Conservation (phyloP, 1,139 yeast genomes). For the Candida albicans region DNA sequence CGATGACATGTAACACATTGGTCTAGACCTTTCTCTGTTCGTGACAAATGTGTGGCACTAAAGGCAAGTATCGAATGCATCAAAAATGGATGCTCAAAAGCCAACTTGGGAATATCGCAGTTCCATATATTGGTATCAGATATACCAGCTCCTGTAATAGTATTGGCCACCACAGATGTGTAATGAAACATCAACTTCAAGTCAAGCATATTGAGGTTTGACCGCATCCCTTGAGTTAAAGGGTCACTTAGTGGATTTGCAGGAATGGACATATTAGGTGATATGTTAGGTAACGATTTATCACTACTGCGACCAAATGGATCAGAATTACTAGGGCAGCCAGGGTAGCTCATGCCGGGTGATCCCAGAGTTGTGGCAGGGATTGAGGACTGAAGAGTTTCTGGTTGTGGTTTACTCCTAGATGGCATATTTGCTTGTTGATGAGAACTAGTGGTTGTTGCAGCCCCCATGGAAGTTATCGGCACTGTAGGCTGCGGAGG, state of each 20-base stretch:
- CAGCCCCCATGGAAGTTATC: too few relatives aligned
- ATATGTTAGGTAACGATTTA: slow-evolving; percentile 24
- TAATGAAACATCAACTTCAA: slow-evolving; percentile 83
- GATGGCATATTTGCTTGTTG: too few relatives aligned
- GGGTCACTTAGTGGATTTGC: slow-evolving; percentile 9
- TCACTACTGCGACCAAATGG: neutral
- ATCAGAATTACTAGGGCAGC: neutral
- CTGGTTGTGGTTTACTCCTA: too few relatives aligned
- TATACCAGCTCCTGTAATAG: slow-evolving; percentile 89
- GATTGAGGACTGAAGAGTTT: too few relatives aligned
- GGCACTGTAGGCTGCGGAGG: too few relatives aligned
- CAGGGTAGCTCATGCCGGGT: slow-evolving; percentile 1
- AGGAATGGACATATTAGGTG: slow-evolving; percentile 24
- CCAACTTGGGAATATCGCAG: slow-evolving; percentile 81
- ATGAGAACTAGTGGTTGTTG: too few relatives aligned
- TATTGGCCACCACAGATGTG: slow-evolving; percentile 77
- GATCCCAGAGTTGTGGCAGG: neutral
- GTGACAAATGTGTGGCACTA: slow-evolving; percentile 85
- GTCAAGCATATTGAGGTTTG: slow-evolving; percentile 67
- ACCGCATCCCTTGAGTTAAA: slow-evolving; percentile 20
- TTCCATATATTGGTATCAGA: slow-evolving; percentile 88
- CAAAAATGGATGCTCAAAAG: slow-evolving; percentile 83
- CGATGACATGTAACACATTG: slow-evolving; percentile 85
- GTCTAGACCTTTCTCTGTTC: slow-evolving; percentile 75
- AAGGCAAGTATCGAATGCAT: slow-evolving; percentile 92